Conservation (phyloP, 75 land plant species). For the Cryptomeria japonica region DNA sequence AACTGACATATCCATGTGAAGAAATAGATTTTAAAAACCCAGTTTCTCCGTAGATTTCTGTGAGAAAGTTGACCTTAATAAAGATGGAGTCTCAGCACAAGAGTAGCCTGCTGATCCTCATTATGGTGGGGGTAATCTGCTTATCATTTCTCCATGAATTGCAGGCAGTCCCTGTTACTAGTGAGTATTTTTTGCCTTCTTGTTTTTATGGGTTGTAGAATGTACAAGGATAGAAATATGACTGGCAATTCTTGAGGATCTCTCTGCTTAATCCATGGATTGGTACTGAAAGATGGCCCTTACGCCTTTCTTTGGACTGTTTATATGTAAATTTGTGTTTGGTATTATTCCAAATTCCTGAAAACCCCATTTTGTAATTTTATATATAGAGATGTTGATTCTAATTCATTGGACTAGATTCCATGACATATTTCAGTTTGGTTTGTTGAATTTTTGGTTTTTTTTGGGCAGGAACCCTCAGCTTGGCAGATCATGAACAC, state of each 20-base stretch:
- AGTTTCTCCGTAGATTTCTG: neutral
- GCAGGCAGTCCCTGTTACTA: neutral
- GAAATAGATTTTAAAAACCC: neutral
- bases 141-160: neutral
- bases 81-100: neutral
- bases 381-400: neutral
- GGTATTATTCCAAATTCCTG: neutral
- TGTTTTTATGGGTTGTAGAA: neutral
- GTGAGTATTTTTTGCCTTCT: neutral
- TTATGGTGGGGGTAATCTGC: neutral
- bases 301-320: neutral
- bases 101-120: neutral
- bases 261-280: neutral
- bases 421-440: neutral
- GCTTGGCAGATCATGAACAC: neutral
- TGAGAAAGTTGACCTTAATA: neutral
- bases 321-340: neutral
- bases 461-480: neutral
- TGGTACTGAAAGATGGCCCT: neutral
- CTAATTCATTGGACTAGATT: neutral
- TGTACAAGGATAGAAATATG: neutral
- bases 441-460: neutral
- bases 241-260: neutral
- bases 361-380: neutral
- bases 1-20: neutral